phyloP scores from a whole-genome alignment of 257 asterid genomes.

The Henckelia pumila region DNA sequence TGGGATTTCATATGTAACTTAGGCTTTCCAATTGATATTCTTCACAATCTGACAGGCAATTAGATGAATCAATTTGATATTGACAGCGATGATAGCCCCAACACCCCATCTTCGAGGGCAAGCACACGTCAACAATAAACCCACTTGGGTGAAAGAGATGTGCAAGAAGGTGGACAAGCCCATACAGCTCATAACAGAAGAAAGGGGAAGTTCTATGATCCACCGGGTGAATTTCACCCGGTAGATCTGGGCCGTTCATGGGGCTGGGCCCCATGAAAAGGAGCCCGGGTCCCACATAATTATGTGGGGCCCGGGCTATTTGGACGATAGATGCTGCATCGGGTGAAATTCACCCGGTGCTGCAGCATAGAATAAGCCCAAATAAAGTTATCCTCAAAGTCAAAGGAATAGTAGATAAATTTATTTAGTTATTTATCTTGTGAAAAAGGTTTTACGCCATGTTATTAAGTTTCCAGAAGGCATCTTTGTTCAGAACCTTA shows the following conservation, averaged over 20 bases:
- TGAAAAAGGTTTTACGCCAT: neutral
- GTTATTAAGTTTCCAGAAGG: conserved; percentile 19
- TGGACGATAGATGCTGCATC: too few relatives aligned
- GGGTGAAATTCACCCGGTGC: too few relatives aligned
- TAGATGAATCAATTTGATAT: conserved; percentile 53
- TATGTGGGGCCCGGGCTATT: too few relatives aligned
- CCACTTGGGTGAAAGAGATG: conserved; percentile 38
- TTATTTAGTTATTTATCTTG: neutral
- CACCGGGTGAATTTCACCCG: too few relatives aligned
- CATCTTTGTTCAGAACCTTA: neutral
- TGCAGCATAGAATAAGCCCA: too few relatives aligned
- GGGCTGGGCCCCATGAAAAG: too few relatives aligned
- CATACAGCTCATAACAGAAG: conserved; percentile 28
- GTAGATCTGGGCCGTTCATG: too few relatives aligned
- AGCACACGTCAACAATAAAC: conserved; percentile 37
- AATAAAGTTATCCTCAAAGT: too few relatives aligned
- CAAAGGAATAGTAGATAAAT: conserved; percentile 44
- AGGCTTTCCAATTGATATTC: conserved; percentile 6
- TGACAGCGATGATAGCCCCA: conserved; percentile 43
- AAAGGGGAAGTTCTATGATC: too few relatives aligned
- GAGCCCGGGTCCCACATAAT: too few relatives aligned
- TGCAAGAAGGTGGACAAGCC: conserved; percentile 28
- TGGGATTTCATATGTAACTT: neutral
- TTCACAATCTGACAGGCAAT: conserved; percentile 33
- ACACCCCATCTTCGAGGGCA: conserved; percentile 30